These are phyloP conservation scores for Alnus rubra DNA, from an alignment of 306 rosid species.

Conservation along the genomic window DNA sequence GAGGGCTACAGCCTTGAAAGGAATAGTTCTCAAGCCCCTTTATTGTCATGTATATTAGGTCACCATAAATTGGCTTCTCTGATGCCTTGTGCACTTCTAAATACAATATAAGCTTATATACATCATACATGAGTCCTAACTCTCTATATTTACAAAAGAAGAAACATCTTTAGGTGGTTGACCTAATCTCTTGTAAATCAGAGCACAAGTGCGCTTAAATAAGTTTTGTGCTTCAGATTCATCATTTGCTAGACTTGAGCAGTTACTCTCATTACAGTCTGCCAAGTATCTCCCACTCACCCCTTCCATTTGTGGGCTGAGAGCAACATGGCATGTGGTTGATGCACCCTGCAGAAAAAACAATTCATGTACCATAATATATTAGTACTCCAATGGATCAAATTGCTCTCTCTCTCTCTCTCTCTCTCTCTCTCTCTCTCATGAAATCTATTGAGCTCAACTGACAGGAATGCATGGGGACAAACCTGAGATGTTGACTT, in stretches of 20 bases:
- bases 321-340: constrained; percentile 83
- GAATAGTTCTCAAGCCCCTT: constrained; percentile 24
- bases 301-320: constrained; percentile 69
- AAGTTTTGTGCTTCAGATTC: constrained; percentile 71
- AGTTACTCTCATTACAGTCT: constrained; percentile 78
- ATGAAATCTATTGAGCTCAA: neutral
- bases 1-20: constrained; percentile 8
- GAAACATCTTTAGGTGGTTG: constrained; percentile 38
- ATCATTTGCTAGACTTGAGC: constrained; percentile 77
- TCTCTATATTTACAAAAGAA: constrained; percentile 8
- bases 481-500: constrained; percentile 79
- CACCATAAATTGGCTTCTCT: constrained; percentile 7
- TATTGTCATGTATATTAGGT: constrained; percentile 22
- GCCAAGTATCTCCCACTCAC: constrained; percentile 74
- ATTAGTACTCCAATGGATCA: neutral
- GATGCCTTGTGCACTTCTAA: neutral
- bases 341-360: constrained; percentile 69
- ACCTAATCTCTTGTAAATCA: constrained; percentile 56
- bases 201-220: constrained; percentile 63
- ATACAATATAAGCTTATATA: constrained; percentile 24
- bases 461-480: neutral
- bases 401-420: neutral
- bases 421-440: neutral
- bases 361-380: neutral
- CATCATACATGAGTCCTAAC: constrained; percentile 26